Conservation (phyloP, 352 stramenopile species). For the Pythium catenulatum region DNA sequence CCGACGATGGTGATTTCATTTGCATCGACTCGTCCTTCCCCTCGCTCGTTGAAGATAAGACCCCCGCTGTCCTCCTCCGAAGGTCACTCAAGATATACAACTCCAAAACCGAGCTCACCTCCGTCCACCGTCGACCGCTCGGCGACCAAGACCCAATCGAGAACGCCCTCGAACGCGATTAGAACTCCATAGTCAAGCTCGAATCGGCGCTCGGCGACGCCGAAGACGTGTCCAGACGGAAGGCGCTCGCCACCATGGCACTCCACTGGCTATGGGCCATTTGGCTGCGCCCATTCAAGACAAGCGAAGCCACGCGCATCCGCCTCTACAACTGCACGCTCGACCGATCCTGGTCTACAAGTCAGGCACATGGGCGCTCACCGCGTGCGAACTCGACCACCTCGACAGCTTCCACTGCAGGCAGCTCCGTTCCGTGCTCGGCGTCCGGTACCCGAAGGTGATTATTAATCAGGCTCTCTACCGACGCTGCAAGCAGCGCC, state of each 20-base stretch:
- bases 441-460: conserved; percentile 10
- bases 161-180: neutral
- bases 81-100: conserved; percentile 24
- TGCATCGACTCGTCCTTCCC: neutral
- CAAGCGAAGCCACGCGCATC: conserved; percentile 17
- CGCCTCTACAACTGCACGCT: conserved; percentile 45
- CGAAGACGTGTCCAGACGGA: neutral
- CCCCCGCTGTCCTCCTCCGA: neutral
- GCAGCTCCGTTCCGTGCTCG: conserved; percentile 28
- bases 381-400: neutral
- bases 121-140: neutral
- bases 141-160: neutral
- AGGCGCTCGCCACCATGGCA: neutral
- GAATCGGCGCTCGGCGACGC: neutral
- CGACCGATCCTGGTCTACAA: conserved; percentile 32
- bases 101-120: conserved; percentile 12
- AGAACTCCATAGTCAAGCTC: neutral
- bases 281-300: conserved; percentile 7
- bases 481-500: neutral
- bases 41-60: neutral
- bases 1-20: conserved; percentile 28
- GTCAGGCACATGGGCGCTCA: conserved; percentile 7
- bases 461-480: neutral
- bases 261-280: conserved; percentile 15
- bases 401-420: conserved; percentile 43